Conservation (phyloP, 2,329 filamentous ascomycete genomes). For the Phialemoniopsis sp. region DNA sequence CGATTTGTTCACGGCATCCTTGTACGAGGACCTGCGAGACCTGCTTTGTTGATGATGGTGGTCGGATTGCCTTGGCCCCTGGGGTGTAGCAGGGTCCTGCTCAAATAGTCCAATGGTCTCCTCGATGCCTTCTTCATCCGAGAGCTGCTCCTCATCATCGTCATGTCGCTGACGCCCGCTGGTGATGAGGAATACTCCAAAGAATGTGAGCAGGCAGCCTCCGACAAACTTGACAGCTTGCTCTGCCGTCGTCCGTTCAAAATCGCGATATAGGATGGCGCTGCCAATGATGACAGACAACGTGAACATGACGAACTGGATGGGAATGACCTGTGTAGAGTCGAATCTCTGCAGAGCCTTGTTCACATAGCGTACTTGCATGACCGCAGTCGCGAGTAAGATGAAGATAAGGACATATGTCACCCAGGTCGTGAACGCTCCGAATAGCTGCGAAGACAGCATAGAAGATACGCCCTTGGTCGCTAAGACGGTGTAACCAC, state of each 20-base stretch:
- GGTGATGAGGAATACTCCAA: constrained; percentile 96
- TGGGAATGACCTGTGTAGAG: constrained; percentile 95
- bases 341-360: constrained; percentile 84
- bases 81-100: constrained; percentile 43
- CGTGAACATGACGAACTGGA: constrained; percentile 96
- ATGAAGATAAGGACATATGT: constrained; percentile 82
- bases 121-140: constrained; percentile 55
- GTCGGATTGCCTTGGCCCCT: constrained; percentile 24
- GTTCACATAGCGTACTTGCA: constrained; percentile 98
- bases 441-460: constrained; percentile 84
- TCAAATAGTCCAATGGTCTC: constrained; percentile 58
- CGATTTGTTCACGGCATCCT: constrained; percentile 28
- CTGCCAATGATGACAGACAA: constrained; percentile 93
- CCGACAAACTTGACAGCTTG: constrained; percentile 83
- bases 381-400: constrained; percentile 78
- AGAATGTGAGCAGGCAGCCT: constrained; percentile 88
- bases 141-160: constrained; percentile 52
- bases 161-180: constrained; percentile 64
- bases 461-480: constrained; percentile 97
- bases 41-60: constrained; percentile 12
- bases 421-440: constrained; percentile 85
- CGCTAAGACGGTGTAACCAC: constrained; percentile 92
- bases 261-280: constrained; percentile 90
- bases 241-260: constrained; percentile 72
- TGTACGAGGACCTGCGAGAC: constrained; percentile 47